Percentiles rank a stretch among this genome's conserved stretches.
phyloP scores from a whole-genome alignment of 179 eudicot species.

The Patellifolia procumbens region DNA sequence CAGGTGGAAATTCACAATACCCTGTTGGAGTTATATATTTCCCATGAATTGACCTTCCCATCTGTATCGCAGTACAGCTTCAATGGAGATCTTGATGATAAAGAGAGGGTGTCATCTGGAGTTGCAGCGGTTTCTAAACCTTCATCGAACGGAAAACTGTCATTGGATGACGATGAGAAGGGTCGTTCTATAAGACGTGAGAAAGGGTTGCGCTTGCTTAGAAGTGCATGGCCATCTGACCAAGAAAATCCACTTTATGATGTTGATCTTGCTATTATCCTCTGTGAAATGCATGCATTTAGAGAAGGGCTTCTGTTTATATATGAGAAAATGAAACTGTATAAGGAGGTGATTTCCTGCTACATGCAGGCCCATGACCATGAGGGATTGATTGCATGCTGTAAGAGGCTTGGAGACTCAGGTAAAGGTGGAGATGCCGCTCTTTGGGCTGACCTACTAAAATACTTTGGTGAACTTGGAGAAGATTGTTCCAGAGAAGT shows the following conservation, averaged over 20 bases:
- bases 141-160: conserved; percentile 54
- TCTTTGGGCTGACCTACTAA: conserved; percentile 91
- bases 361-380: conserved; percentile 97
- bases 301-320: conserved; percentile 78
- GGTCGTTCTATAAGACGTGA: conserved; percentile 55
- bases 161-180: conserved; percentile 41
- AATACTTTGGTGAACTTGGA: conserved; percentile 97
- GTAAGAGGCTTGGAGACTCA: conserved; percentile 95
- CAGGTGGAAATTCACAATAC: conserved; percentile 96
- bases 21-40: conserved; percentile 80
- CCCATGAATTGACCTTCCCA: conserved; percentile 78
- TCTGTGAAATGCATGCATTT: conserved; percentile 84
- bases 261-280: conserved; percentile 84
- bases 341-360: conserved; percentile 93
- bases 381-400: conserved; percentile 92
- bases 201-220: conserved; percentile 81
- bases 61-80: conserved; percentile 53
- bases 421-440: conserved; percentile 86
- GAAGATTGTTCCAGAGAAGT: conserved; percentile 99
- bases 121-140: conserved; percentile 28
- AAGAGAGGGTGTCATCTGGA: conserved; percentile 22
- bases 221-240: conserved; percentile 82
- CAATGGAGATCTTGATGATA: conserved; percentile 38
- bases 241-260: conserved; percentile 83
- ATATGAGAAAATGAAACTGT: conserved; percentile 93